A percentile compares a stretch with the other conserved stretches of the same genome.
Conservation (phyloP, 2,329 filamentous ascomycete genomes). For the Juglanconis sp. region DNA sequence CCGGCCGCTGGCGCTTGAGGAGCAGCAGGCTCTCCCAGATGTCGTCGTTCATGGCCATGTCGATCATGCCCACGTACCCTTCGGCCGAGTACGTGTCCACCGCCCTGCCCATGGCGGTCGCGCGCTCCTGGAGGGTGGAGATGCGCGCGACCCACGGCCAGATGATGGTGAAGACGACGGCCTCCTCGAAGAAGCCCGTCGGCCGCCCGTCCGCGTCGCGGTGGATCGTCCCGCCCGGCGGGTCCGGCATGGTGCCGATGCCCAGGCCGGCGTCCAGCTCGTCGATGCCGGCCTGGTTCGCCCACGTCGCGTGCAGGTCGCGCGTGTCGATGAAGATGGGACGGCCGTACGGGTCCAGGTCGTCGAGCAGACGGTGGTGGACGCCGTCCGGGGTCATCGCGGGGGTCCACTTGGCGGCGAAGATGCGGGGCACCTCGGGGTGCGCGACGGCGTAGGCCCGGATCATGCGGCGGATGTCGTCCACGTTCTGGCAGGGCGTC, state of each 20-base stretch:
- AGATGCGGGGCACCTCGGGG: conserved; percentile 43
- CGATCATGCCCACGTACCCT: conserved; percentile 53
- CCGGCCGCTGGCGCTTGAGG: conserved; percentile 30
- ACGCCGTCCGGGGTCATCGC: conserved; percentile 48
- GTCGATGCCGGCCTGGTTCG: conserved; percentile 47
- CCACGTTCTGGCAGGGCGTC: conserved; percentile 41
- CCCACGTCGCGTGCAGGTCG: conserved; percentile 56
- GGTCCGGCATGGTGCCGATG: conserved; percentile 42
- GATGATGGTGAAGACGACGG: conserved; percentile 50
- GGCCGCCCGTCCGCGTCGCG: conserved; percentile 43
- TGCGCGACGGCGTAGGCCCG: conserved; percentile 40
- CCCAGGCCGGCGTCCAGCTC: conserved; percentile 50
- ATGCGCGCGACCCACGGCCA: conserved; percentile 52
- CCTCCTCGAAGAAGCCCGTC: conserved; percentile 51
- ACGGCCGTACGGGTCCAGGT: conserved; percentile 40
- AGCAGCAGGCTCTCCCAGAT: conserved; percentile 48
- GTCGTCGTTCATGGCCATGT: conserved; percentile 59
- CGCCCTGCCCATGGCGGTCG: conserved; percentile 42
- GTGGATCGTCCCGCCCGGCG: conserved; percentile 50
- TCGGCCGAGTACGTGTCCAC: conserved; percentile 45
- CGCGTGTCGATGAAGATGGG: conserved; percentile 56
- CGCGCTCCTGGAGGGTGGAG: conserved; percentile 45
- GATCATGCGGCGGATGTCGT: conserved; percentile 47
- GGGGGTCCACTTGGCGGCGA: conserved; percentile 56
- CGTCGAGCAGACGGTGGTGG: conserved; percentile 48